Conservation (phyloP, 495 filamentous ascomycete species). For the Lasiosphaeriaceae sp. region DNA sequence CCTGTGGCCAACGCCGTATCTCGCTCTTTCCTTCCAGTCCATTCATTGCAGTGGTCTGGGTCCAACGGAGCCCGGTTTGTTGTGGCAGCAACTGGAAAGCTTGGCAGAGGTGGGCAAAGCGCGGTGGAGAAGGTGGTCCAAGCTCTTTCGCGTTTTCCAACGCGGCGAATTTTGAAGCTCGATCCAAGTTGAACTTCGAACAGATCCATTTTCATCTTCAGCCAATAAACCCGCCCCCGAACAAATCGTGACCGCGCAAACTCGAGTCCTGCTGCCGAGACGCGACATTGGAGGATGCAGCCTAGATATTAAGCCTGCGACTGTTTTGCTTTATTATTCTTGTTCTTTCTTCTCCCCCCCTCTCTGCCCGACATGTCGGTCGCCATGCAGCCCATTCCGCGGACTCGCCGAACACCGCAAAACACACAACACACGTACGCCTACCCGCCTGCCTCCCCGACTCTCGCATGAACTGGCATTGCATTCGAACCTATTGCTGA, state of each 20-base stretch:
- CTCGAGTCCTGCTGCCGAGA: neutral
- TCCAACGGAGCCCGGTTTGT: neutral
- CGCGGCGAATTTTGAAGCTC: conserved; percentile 9
- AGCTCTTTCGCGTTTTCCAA: conserved; percentile 16
- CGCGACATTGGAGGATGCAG: no score
- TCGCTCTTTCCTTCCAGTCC: no score
- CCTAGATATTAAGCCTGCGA: neutral
- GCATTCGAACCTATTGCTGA: conserved; percentile 3
- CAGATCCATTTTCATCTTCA: neutral
- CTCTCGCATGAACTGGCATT: neutral
- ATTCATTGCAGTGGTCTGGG: no score
- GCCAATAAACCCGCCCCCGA: conserved; percentile 1
- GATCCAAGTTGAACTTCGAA: neutral
- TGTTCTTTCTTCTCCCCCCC: neutral
- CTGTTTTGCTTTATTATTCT: neutral
- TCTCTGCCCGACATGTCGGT: neutral
- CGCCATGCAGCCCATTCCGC: conserved; percentile 23
- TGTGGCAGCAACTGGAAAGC: neutral
- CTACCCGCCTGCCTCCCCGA: conserved; percentile 2
- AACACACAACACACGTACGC: conserved; percentile 31
- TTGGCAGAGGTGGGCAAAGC: neutral
- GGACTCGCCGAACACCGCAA: conserved; percentile 33
- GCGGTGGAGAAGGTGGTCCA: conserved; percentile 10
- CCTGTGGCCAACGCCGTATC: no score
- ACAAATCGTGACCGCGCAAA: neutral